Evolutionary conservation across 176 grass and related monocot genomes (phyloP), one percentile per base, ranked within the genome.

Genomic region (Poa pratensis): DNA sequence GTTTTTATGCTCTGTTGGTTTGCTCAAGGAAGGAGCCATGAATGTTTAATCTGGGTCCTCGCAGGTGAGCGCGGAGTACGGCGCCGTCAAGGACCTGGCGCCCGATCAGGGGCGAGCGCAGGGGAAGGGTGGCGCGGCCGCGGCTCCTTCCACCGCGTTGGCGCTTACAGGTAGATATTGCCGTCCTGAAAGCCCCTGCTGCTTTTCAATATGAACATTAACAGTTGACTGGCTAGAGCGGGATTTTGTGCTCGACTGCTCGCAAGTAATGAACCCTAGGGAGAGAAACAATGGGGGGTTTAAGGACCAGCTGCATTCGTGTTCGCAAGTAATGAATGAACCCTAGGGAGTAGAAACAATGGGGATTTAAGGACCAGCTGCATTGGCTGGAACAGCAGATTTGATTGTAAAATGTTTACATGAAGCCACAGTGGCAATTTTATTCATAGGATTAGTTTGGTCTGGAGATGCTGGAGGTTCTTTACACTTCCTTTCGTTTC

Each of bases 41-140:
- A 48, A 62, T 54, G 28, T 39, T 75, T 82, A 75, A 76, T 73
- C 46, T 49, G 46, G 7, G 17, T n/a, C 66, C n/a, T 80, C 59
- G 61, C 69, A 94, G 89, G 77, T 92, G 67, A 90, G 70, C 28
- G 88, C 93, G 15, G 96, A 99, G 87, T 99, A 92, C 52, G 90
- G 88, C 3, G 78, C 72, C 18, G 90, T 95, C 75, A 93, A 87
- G 87, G 88, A 85, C 78, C 81, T 90, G 50, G 70, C 90, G 9
- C 26, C 81, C 15, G 91, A 92, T 10, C 93, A 94, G 28, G 76
- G 50, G 5, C 83, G 80, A 66, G 84, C 17, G 73, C 86, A 88
- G 70, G 87, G 69, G 52, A 91, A 94, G 57, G 80, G 78, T 2
- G 80, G 63, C 1, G 37, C 81, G 54, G 76, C n/a, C n/a, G n/a